Conservation (phyloP, 1,284 basidiomycete species). For the Tremellales sp. region DNA sequence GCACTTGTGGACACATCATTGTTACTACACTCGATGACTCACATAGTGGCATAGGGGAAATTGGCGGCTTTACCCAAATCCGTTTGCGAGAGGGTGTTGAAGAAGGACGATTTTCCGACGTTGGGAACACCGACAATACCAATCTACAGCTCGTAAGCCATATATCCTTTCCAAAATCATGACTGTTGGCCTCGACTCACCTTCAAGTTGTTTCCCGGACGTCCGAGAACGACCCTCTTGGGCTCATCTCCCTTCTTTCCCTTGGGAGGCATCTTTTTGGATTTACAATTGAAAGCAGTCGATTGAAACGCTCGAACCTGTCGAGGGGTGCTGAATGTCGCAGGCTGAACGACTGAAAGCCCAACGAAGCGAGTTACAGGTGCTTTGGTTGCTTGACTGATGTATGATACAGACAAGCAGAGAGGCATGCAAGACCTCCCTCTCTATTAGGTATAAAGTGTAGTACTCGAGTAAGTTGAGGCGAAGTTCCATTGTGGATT, state of each 20-base stretch:
- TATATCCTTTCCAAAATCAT: background rate
- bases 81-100: conserved; percentile 92
- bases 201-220: conserved; percentile 78
- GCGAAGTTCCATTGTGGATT: background rate
- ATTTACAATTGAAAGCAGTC: conserved; percentile 3
- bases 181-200: conserved; percentile 16
- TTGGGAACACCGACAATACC: conserved; percentile 96
- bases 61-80: conserved; percentile 92
- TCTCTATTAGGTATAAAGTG: background rate
- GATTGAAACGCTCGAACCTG: background rate
- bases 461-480: background rate
- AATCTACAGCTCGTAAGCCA: conserved; percentile 60
- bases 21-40: conserved; percentile 16
- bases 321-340: too few relatives aligned
- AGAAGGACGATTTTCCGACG: conserved; percentile 90
- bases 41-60: conserved; percentile 96
- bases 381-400: background rate
- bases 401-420: background rate
- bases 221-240: conserved; percentile 80
- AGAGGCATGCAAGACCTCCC: background rate
- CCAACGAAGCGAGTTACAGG: too few relatives aligned
- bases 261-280: conserved; percentile 72
- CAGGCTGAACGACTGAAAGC: too few relatives aligned
- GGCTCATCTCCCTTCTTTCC: conserved; percentile 65
- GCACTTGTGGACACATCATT: background rate